Evolutionary conservation across 345 rosid species (phyloP).

Genomic region (Populus ilicifolia): DNA sequence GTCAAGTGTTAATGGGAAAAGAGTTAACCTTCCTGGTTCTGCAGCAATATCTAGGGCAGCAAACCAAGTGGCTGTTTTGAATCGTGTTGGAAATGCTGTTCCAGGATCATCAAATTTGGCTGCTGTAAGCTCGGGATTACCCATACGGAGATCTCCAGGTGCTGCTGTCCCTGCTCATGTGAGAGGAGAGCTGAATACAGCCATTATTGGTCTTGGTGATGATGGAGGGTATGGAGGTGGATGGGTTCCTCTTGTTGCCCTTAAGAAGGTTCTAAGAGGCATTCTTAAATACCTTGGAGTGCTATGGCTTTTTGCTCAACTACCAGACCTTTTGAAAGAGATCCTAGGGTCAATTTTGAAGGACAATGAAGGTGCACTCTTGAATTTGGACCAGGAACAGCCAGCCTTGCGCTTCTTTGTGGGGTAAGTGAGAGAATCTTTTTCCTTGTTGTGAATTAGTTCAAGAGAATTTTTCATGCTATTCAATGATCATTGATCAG

Average conservation of each 20-base stretch:
- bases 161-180: conserved; percentile 81
- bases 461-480: neutral
- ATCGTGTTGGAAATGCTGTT: conserved; percentile 63
- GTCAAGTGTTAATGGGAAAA: conserved; percentile 57
- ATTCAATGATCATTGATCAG: neutral
- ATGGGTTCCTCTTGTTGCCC: conserved; percentile 99
- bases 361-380: conserved; percentile 86
- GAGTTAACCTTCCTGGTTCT: conserved; percentile 58
- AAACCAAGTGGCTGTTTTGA: conserved; percentile 55
- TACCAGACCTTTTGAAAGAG: conserved; percentile 89
- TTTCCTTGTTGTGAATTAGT: neutral
- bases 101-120: conserved; percentile 62
- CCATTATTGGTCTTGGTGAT: conserved; percentile 96
- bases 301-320: conserved; percentile 91
- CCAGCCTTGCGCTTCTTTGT: conserved; percentile 98
- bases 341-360: conserved; percentile 91
- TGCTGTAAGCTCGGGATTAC: conserved; percentile 56
- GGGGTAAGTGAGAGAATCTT: conserved; percentile 50
- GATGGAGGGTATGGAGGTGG: conserved; percentile 99
- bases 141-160: conserved; percentile 78
- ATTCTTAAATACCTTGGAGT: conserved; percentile 97
- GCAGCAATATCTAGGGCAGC: conserved; percentile 59
- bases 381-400: conserved; percentile 98
- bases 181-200: conserved; percentile 91
- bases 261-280: conserved; percentile 93